These are phyloP conservation scores for Plicaturopsis crispa DNA, from an alignment of 768 basidiomycete genomes.

Conservation along the genomic window DNA sequence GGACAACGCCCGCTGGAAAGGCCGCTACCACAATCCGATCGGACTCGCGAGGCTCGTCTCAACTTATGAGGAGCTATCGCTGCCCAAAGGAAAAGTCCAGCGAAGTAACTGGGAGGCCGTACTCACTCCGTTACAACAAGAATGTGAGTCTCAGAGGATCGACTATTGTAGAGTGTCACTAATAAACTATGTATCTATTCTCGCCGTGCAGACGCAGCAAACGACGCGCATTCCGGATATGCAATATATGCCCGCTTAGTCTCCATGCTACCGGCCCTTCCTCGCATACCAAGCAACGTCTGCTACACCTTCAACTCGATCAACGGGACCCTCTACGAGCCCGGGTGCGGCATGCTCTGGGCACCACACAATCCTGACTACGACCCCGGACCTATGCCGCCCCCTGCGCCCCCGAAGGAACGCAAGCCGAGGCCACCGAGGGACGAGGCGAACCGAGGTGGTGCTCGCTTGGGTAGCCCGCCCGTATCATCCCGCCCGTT, in stretches of 20 bases:
- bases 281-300: constrained; percentile 21
- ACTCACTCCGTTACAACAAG: constrained; percentile 39
- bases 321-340: constrained; percentile 36
- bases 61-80: constrained; percentile 40
- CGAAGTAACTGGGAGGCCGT: constrained; percentile 63
- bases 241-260: constrained; percentile 39
- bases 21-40: constrained; percentile 50
- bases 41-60: constrained; percentile 63
- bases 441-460: too few relatives aligned
- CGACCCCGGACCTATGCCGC: constrained; percentile 64
- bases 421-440: not conserved
- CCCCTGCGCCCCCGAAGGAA: constrained; percentile 28
- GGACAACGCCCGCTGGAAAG: constrained; percentile 69
- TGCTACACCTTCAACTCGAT: constrained; percentile 57
- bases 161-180: constrained; percentile 2
- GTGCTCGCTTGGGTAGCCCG: too few relatives aligned
- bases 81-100: constrained; percentile 54
- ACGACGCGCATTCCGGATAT: constrained; percentile 65
- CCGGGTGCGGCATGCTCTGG: constrained; percentile 34
- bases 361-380: constrained; percentile 54
- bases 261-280: constrained; percentile 29
- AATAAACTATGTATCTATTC: constrained; percentile 9
- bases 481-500: too few relatives aligned
- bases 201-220: constrained; percentile 48
- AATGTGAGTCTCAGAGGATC: constrained; percentile 42